Percentiles rank a stretch among this genome's conserved stretches.
Conservation (phyloP, 2,329 filamentous ascomycete species). For the Leptographium procerum region DNA sequence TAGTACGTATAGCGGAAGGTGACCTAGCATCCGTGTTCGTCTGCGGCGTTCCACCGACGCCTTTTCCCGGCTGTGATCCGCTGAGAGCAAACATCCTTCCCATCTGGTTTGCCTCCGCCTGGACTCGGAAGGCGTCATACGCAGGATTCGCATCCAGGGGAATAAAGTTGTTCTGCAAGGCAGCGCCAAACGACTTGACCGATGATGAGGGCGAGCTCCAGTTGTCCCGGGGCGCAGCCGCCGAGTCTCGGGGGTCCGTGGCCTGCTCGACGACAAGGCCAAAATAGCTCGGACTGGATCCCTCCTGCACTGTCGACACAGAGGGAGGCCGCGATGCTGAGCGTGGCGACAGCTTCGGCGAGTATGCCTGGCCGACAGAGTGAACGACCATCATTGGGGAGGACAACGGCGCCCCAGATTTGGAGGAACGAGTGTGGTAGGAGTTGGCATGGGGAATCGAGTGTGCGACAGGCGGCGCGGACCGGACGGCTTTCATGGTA, state of each 20-base stretch:
- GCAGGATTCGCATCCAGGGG: conserved; percentile 67
- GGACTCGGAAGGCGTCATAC: conserved; percentile 68
- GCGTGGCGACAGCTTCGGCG: conserved; percentile 37
- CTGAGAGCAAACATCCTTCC: conserved; percentile 36
- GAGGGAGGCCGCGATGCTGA: conserved; percentile 6
- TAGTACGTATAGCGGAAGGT: conserved; percentile 24
- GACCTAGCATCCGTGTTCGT: background rate
- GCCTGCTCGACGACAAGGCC: conserved; percentile 56
- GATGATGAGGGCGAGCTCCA: conserved; percentile 66
- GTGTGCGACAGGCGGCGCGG: conserved; percentile 20
- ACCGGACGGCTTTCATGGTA: conserved; percentile 35
- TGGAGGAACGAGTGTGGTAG: conserved; percentile 28
- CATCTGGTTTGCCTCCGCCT: conserved; percentile 53
- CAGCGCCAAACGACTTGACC: conserved; percentile 56
- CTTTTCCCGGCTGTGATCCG: conserved; percentile 21
- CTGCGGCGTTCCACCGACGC: background rate
- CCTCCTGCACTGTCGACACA: conserved; percentile 18
- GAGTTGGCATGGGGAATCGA: conserved; percentile 26
- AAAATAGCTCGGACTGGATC: conserved; percentile 76
- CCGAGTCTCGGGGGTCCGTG: conserved; percentile 51
- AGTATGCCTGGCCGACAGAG: conserved; percentile 43
- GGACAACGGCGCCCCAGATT: conserved; percentile 37
- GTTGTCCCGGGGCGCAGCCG: conserved; percentile 52
- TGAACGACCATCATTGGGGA: conserved; percentile 37
- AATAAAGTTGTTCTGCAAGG: conserved; percentile 52